Evolutionary conservation across 1,284 basidiomycete genomes (phyloP), one percentile per base, ranked within the genome.

Genomic region (Blastosporella zonata): DNA sequence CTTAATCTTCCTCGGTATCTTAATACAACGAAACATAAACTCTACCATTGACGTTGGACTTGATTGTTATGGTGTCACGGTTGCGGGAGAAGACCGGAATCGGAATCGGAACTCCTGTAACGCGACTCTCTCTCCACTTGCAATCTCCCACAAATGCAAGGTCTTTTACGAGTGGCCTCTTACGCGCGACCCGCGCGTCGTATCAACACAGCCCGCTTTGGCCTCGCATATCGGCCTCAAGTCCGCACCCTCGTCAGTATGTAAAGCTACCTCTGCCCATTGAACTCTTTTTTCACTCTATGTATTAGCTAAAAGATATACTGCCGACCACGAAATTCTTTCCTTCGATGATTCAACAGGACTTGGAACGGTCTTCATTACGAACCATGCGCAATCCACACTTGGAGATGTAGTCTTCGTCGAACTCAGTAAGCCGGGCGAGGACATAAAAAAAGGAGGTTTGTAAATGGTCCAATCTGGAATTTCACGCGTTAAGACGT

Each of bases 351-450:
- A 89, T 53, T 67, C 71, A 41, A 90, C 88, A 37, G 85, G 87
- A 50, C 62, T 94, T 43, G 97, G 93, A 35, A 88, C 81, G 6
- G 78, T 99, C 36, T 84, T 85, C 37, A 94, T 99, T 66, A 98
- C 97, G 17, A 78, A 97, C 67, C 91, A 97, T 66, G 96, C 96
- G 3, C 94, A 98, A 67, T 82, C 85, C 49, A 85, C 87, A 43
- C 79, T 99, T 2, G 97, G 96, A 21, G 97, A 99, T 68, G 93
- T 99, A 49, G 96, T 99, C 42, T 99, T 93, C 71, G 93, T 99
- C 48, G 97, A 99, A 68, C 79, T 99, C 47, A 92, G 93, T 2
- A 59, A 68, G 10, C 66, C 78, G n/a, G 93, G 89, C 7, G 76
- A 78, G 2, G 70, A 82, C 49, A 66, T 69, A 29, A 74, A 87